Evolutionary conservation across 192 early-diverging fungal species (phyloP).

Genomic region (Umbelopsis vinacea): DNA sequence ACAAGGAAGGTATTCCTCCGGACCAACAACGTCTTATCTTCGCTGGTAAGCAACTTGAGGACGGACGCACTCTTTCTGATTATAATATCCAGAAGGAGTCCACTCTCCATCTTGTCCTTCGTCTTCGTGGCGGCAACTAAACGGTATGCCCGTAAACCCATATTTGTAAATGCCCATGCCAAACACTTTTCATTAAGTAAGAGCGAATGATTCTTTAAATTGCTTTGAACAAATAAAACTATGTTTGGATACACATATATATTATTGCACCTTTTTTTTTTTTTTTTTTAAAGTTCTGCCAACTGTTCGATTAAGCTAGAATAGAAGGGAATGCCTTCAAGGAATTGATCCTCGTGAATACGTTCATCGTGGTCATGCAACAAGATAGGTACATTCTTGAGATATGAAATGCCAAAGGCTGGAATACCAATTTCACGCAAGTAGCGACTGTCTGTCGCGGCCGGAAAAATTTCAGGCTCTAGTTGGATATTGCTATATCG

Average conservation of each 20-base stretch:
- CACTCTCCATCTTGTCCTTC: slow-evolving; percentile 75
- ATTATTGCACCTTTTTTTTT: not conserved
- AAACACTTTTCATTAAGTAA: not conserved
- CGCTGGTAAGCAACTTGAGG: slow-evolving; percentile 83
- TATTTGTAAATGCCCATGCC: slow-evolving; percentile 13
- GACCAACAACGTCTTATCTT: slow-evolving; percentile 84
- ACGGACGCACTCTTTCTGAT: slow-evolving; percentile 70
- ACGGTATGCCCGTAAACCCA: slow-evolving; percentile 26
- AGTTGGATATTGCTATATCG: slow-evolving; percentile 51
- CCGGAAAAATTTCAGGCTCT: slow-evolving; percentile 83
- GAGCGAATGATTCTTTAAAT: not conserved
- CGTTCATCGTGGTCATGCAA: slow-evolving; percentile 90
- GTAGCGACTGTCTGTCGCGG: slow-evolving; percentile 81
- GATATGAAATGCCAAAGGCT: slow-evolving; percentile 82
- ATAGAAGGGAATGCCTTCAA: slow-evolving; percentile 81
- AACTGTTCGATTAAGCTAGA: slow-evolving; percentile 61
- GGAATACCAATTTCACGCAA: slow-evolving; percentile 77
- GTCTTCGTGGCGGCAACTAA: slow-evolving; percentile 81
- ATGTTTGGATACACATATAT: slow-evolving; percentile 8
- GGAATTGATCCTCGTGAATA: slow-evolving; percentile 73
- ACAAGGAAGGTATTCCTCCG: slow-evolving; percentile 72
- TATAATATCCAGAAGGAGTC: slow-evolving; percentile 87
- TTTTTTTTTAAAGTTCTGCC: slow-evolving; percentile 33
- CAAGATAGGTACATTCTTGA: slow-evolving; percentile 77
- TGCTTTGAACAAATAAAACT: not conserved